phyloP scores from a whole-genome alignment of 108 stramenopile species.

The Asterionellopsis glacialis region DNA sequence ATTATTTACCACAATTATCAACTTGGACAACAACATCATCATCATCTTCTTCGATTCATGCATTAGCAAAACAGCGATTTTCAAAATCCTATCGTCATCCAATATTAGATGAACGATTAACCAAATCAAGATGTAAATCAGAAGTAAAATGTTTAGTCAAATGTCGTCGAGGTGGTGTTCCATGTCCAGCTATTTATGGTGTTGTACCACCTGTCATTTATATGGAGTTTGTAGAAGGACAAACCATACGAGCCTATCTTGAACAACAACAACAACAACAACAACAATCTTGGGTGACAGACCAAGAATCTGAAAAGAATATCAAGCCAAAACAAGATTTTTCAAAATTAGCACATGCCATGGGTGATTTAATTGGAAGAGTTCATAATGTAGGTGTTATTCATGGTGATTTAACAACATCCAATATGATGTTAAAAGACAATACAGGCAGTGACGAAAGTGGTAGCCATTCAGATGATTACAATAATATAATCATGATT shows the following conservation, averaged over 20 bases:
- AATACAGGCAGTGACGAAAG: slow-evolving; percentile 1
- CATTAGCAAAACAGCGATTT: slow-evolving; percentile 85
- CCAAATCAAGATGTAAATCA: slow-evolving; percentile 78
- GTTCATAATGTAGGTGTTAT: slow-evolving; percentile 87
- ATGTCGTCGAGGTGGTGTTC: slow-evolving; percentile 57
- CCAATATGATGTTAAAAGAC: slow-evolving; percentile 78
- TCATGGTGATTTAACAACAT: slow-evolving; percentile 97
- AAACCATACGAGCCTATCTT: slow-evolving; percentile 58
- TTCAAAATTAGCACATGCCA: slow-evolving; percentile 31
- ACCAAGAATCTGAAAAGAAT: not conserved
- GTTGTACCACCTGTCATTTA: slow-evolving; percentile 38
- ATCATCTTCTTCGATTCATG: slow-evolving; percentile 2
- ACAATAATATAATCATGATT: slow-evolving; percentile 60
- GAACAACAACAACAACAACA: slow-evolving; percentile 11
- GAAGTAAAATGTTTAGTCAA: slow-evolving; percentile 64
- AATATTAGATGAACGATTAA: slow-evolving; percentile 82
- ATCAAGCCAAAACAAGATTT: no score
- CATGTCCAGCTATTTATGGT: slow-evolving; percentile 28
- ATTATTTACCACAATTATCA: not conserved
- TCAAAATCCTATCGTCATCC: slow-evolving; percentile 94
- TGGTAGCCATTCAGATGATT: no score
- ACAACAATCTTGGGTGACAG: not conserved
- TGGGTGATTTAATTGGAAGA: slow-evolving; percentile 78
- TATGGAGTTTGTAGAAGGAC: slow-evolving; percentile 61
- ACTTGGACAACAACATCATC: slow-evolving; percentile 4